Conservation (phyloP, 2,329 filamentous ascomycete genomes). For the Furcasterigmium furcatum region DNA sequence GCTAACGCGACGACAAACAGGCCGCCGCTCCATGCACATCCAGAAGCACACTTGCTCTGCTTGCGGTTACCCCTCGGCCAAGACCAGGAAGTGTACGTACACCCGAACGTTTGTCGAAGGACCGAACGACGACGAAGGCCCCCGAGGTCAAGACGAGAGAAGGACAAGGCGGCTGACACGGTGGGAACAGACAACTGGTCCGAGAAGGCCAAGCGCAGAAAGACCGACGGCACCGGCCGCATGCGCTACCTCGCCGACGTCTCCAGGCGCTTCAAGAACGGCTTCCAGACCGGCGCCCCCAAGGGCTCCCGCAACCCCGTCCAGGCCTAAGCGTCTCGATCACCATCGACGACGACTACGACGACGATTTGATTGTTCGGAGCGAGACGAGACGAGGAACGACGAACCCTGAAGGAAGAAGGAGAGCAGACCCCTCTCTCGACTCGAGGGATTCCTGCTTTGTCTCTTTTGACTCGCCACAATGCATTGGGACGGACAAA, state of each 20-base stretch:
- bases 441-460: slow-evolving; percentile 2
- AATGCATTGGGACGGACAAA: slow-evolving; percentile 6
- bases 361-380: slow-evolving; percentile 9
- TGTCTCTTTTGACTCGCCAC: slow-evolving; percentile 2
- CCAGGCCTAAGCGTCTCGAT: slow-evolving; percentile 26
- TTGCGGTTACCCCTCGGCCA: slow-evolving; percentile 96
- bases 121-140: background rate
- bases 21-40: slow-evolving; percentile 96
- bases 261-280: slow-evolving; percentile 93
- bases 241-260: slow-evolving; percentile 94
- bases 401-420: slow-evolving; percentile 9
- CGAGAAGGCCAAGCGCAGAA: slow-evolving; percentile 99
- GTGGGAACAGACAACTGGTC: slow-evolving; percentile 85
- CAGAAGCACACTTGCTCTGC: slow-evolving; percentile 97
- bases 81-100: slow-evolving; percentile 96
- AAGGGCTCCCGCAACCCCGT: slow-evolving; percentile 73
- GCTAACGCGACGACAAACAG: no score
- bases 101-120: slow-evolving; percentile 1
- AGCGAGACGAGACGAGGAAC: slow-evolving; percentile 11
- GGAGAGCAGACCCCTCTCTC: slow-evolving; percentile 5
- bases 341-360: background rate
- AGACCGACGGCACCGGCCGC: slow-evolving; percentile 96
- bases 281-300: slow-evolving; percentile 87
- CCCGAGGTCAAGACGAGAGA: background rate
- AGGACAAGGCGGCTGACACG: slow-evolving; percentile 9